Percentiles rank a stretch among this genome's conserved stretches.
phyloP scores from a whole-genome alignment of 192 early-diverging fungal genomes.

The Coemansia sp. region DNA sequence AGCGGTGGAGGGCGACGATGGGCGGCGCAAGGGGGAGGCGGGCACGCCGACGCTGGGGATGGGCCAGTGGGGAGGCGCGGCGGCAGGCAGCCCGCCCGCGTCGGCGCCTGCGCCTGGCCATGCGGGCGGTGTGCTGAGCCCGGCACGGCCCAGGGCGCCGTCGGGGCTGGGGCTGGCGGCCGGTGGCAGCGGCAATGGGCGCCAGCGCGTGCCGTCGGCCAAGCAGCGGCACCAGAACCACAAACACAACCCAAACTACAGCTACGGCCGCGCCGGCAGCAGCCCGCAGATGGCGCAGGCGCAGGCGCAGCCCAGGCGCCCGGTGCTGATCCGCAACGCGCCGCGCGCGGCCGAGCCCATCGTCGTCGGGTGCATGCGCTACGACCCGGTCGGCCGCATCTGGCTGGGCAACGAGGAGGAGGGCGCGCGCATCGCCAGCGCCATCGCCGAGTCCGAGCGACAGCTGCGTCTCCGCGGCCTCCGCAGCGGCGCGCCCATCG shows the following conservation, averaged over 20 bases:
- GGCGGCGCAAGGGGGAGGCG: not conserved
- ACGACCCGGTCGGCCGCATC: conserved; percentile 36
- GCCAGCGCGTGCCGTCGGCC: not conserved
- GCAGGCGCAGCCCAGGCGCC: conserved; percentile 10
- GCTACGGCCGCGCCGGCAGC: not conserved
- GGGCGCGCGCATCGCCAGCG: conserved; percentile 33
- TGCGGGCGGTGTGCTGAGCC: too few species aligned
- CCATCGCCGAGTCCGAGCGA: conserved; percentile 46
- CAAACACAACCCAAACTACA: conserved; percentile 2
- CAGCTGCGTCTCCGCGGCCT: conserved; percentile 13
- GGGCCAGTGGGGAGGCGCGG: not conserved
- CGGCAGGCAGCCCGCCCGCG: not conserved
- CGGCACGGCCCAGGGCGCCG: not conserved
- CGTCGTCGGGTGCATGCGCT: conserved; percentile 40
- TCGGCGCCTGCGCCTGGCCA: not conserved
- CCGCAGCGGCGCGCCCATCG: conserved; percentile 30
- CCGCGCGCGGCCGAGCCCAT: conserved; percentile 27
- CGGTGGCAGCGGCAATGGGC: too few species aligned
- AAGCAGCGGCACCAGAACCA: not conserved
- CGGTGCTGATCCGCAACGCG: conserved; percentile 37
- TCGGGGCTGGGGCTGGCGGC: not conserved
- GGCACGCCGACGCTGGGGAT: not conserved
- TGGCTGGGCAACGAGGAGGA: conserved; percentile 49
- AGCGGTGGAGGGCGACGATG: conserved; percentile 23
- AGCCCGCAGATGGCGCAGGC: not conserved